These are phyloP conservation scores for Trichosporon coremiiforme DNA, from an alignment of 1,284 basidiomycete species.

Conservation along the genomic window DNA sequence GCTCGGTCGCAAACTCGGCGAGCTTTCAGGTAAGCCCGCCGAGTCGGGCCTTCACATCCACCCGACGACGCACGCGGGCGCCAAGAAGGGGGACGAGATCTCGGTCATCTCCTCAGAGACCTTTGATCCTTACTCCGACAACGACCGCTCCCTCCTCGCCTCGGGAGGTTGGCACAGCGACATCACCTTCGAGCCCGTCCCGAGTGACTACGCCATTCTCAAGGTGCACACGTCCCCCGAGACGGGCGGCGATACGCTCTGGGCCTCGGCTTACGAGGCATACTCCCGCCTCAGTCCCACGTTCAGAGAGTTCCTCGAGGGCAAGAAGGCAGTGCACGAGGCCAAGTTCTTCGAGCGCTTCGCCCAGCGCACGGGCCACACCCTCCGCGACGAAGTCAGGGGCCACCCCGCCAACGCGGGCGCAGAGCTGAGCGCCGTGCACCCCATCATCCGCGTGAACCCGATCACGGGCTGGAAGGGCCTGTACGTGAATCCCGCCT, in stretches of 20 bases:
- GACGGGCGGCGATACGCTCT: conserved; percentile 58
- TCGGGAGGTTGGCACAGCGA: conserved; percentile 59
- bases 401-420: conserved; percentile 65
- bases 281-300: conserved; percentile 67
- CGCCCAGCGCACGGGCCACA: conserved; percentile 21
- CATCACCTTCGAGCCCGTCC: conserved; percentile 69
- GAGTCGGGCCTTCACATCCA: conserved; percentile 36
- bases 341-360: conserved; percentile 62
- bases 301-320: conserved; percentile 63
- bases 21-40: conserved; percentile 63
- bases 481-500: conserved; percentile 65
- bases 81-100: conserved; percentile 58
- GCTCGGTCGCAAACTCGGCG: conserved; percentile 61
- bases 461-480: conserved; percentile 67
- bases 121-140: conserved; percentile 67
- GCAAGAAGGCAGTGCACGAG: conserved; percentile 63
- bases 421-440: conserved; percentile 61
- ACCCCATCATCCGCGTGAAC: conserved; percentile 58
- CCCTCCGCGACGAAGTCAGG: conserved; percentile 5
- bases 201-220: conserved; percentile 66
- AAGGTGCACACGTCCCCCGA: conserved; percentile 64
- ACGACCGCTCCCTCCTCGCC: conserved; percentile 23
- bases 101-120: conserved; percentile 60
- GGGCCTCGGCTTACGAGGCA: conserved; percentile 64
- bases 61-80: conserved; percentile 50